These are phyloP conservation scores for Diaporthe vaccinii DNA, from an alignment of 2,329 filamentous ascomycete species.

Conservation along the genomic window DNA sequence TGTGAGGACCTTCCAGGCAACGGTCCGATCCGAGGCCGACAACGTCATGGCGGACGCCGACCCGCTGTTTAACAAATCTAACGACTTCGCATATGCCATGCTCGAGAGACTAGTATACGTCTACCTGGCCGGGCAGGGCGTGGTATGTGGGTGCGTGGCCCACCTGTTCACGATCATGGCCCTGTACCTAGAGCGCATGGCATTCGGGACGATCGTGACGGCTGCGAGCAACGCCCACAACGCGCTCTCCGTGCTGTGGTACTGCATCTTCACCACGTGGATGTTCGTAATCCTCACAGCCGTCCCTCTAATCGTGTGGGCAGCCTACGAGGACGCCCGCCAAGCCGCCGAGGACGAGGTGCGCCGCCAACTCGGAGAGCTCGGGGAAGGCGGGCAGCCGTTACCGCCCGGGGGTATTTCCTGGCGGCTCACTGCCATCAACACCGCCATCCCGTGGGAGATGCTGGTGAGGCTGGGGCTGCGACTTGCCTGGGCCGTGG, in stretches of 20 bases:
- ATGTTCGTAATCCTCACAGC: fast-evolving
- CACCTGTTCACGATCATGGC: background rate
- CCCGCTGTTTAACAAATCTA: background rate
- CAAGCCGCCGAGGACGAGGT: too few species aligned
- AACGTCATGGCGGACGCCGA: background rate
- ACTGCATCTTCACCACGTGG: background rate
- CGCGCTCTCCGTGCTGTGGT: background rate
- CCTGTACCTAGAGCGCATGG: background rate
- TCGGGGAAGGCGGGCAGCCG: background rate
- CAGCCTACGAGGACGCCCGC: background rate
- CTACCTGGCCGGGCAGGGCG: too few species aligned
- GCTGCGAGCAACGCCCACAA: background rate
- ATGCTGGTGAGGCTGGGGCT: background rate
- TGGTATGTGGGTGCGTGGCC: background rate
- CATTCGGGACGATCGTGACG: background rate
- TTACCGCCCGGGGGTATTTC: background rate
- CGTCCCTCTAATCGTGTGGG: too few species aligned
- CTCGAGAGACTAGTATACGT: background rate
- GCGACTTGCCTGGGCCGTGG: background rate
- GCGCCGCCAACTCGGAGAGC: background rate
- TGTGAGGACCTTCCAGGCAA: background rate
- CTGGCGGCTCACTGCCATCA: background rate
- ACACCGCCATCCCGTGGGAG: background rate
- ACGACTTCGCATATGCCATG: background rate
- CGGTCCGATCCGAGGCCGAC: too few species aligned